These are phyloP conservation scores for Phytophthora sp. DNA, from an alignment of 352 stramenopile species.

Conservation along the genomic window DNA sequence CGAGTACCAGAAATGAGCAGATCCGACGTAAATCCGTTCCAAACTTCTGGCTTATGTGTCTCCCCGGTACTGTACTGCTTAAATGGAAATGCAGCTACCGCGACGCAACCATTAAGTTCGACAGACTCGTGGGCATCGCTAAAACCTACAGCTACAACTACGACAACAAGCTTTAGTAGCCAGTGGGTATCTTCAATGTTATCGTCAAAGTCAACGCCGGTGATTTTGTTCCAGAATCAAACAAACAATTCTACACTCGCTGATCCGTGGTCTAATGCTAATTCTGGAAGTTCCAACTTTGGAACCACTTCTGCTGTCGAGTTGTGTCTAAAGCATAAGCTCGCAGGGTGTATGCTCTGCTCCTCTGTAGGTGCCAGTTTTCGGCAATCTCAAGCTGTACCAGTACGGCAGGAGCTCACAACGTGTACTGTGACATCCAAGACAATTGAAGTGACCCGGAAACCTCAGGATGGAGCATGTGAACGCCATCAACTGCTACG, in stretches of 20 bases:
- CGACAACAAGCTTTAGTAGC: slow-evolving; percentile 1
- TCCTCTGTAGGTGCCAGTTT: slow-evolving; percentile 32
- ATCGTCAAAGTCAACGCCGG: slow-evolving; percentile 24
- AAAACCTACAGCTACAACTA: slow-evolving; percentile 8
- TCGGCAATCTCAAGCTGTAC: slow-evolving; percentile 1
- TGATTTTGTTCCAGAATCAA: slow-evolving; percentile 15
- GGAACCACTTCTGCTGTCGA: not conserved
- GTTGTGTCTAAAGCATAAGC: slow-evolving; percentile 59
- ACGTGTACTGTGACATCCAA: not conserved
- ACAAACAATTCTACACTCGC: not conserved
- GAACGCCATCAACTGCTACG: slow-evolving; percentile 53
- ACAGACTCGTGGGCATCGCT: not conserved
- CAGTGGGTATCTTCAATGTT: slow-evolving; percentile 21
- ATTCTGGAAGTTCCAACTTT: slow-evolving; percentile 11
- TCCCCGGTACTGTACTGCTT: slow-evolving; percentile 6
- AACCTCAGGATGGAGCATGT: slow-evolving; percentile 37
- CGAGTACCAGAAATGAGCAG: not conserved
- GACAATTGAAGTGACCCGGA: slow-evolving; percentile 4
- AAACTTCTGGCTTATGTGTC: slow-evolving; percentile 13
- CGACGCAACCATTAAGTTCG: not conserved
- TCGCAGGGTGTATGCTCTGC: slow-evolving; percentile 74
- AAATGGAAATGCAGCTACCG: not conserved
- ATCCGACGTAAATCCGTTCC: not conserved
- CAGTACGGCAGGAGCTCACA: not conserved
- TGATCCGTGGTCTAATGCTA: slow-evolving; percentile 1